These are phyloP conservation scores for Globisporangium heterothallicum DNA, from an alignment of 352 stramenopile genomes.

Conservation along the genomic window DNA sequence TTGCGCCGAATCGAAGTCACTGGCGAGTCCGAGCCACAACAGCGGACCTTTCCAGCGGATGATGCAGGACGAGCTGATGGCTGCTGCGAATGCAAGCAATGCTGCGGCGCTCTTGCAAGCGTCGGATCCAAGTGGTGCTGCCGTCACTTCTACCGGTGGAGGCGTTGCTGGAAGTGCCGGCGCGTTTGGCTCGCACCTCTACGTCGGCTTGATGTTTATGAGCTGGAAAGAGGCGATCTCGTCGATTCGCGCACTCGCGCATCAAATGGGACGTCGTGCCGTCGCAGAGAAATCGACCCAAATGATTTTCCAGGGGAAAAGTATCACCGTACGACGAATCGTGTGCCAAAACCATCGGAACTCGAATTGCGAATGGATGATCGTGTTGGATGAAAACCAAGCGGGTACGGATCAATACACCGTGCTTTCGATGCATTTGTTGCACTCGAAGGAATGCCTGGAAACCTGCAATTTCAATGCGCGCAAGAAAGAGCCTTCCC, in stretches of 20 bases:
- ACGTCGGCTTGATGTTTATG: constrained; percentile 37
- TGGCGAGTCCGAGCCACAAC: constrained; percentile 2
- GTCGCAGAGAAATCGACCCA: constrained; percentile 45
- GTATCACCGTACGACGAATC: constrained; percentile 41
- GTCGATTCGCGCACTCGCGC: constrained; percentile 42
- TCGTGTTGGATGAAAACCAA: constrained; percentile 46
- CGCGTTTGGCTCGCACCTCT: constrained; percentile 26
- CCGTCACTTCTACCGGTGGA: constrained; percentile 1
- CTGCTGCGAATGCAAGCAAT: neutral
- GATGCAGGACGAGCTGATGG: constrained; percentile 22
- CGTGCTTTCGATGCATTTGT: constrained; percentile 45
- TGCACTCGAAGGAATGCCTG: constrained; percentile 70
- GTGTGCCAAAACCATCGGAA: constrained; percentile 75
- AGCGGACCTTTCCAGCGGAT: constrained; percentile 24
- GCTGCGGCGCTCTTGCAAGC: constrained; percentile 1
- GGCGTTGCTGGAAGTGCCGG: constrained; percentile 1
- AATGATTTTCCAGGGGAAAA: constrained; percentile 37
- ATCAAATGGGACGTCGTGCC: constrained; percentile 49
- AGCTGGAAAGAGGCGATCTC: constrained; percentile 58
- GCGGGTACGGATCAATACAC: constrained; percentile 37
- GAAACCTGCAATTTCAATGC: constrained; percentile 74
- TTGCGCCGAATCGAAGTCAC: constrained; percentile 22
- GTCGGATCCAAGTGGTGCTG: neutral
- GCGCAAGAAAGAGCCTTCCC: constrained; percentile 36
- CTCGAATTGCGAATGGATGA: constrained; percentile 61